phyloP scores from a whole-genome alignment of 2,329 filamentous ascomycete species.

The Cercospora zeae-maydis region DNA sequence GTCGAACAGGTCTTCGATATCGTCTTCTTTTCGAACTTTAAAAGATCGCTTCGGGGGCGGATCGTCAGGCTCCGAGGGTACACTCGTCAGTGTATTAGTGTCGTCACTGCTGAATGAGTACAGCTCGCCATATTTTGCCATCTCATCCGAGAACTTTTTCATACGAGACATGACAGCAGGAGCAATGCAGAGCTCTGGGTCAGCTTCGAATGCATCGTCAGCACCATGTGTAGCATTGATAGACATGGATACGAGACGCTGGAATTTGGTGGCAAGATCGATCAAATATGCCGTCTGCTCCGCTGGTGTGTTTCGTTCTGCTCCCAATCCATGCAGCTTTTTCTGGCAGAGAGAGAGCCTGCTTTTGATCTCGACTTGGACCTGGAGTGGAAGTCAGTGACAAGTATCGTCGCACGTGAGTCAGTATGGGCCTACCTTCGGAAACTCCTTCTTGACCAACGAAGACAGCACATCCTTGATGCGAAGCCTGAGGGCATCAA shows the following conservation, averaged over 20 bases:
- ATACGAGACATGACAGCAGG: slow-evolving; percentile 35
- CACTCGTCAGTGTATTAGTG: not conserved
- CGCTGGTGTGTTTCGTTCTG: slow-evolving; percentile 42
- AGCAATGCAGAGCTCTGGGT: slow-evolving; percentile 35
- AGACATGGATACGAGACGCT: slow-evolving; percentile 36
- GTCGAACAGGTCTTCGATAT: slow-evolving; percentile 7
- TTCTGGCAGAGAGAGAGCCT: slow-evolving; percentile 28
- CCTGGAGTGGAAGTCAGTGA: not conserved
- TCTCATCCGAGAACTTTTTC: slow-evolving; percentile 28
- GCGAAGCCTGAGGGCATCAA: slow-evolving; percentile 40
- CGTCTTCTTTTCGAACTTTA: slow-evolving; percentile 1
- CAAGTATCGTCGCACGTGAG: not conserved
- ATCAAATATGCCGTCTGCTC: slow-evolving; percentile 52
- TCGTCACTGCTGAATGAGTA: slow-evolving; percentile 24
- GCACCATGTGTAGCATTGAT: slow-evolving; percentile 39
- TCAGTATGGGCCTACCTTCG: slow-evolving; percentile 35
- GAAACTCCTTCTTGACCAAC: slow-evolving; percentile 47
- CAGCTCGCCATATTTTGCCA: slow-evolving; percentile 30
- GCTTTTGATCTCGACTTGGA: slow-evolving; percentile 32
- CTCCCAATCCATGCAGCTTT: slow-evolving; percentile 48
- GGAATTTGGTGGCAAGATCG: slow-evolving; percentile 41
- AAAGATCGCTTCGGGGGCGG: not conserved
- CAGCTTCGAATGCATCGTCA: slow-evolving; percentile 36
- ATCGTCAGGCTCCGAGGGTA: too few relatives aligned
- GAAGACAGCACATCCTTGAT: slow-evolving; percentile 43